Evolutionary conservation across 2,329 filamentous ascomycete genomes (phyloP).

Genomic region (Trichophyton verrucosum): DNA sequence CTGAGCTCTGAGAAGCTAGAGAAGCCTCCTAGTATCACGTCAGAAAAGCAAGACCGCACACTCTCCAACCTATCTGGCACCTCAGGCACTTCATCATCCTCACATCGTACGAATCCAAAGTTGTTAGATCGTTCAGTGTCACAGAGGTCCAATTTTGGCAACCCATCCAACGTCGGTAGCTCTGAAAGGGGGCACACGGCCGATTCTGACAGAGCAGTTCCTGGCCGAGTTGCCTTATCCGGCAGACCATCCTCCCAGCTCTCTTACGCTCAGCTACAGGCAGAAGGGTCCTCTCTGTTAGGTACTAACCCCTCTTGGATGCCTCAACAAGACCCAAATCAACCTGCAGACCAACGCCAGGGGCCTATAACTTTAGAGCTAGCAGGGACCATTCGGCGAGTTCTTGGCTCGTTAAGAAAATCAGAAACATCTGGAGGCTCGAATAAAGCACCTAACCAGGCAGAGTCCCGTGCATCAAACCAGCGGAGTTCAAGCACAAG

Average conservation of each 20-base stretch:
- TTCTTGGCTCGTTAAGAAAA: slow-evolving; percentile 38
- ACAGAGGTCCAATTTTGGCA: slow-evolving; percentile 5
- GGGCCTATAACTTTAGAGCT: slow-evolving; percentile 42
- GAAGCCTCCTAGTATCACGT: slow-evolving; percentile 30
- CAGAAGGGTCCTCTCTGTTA: slow-evolving; percentile 42
- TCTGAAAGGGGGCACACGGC: neutral
- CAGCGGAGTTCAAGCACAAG: slow-evolving; percentile 18
- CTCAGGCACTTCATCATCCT: slow-evolving; percentile 22
- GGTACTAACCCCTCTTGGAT: slow-evolving; percentile 27
- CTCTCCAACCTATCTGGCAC: slow-evolving; percentile 44
- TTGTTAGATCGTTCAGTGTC: slow-evolving; percentile 6
- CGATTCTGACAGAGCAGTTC: neutral
- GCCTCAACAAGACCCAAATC: slow-evolving; percentile 16
- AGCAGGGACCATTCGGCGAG: slow-evolving; percentile 35
- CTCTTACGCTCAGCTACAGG: slow-evolving; percentile 38
- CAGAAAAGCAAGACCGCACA: slow-evolving; percentile 43
- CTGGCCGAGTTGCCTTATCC: neutral
- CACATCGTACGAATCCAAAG: slow-evolving; percentile 9
- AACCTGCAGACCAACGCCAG: slow-evolving; percentile 9
- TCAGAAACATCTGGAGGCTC: slow-evolving; percentile 6
- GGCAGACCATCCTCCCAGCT: slow-evolving; percentile 26
- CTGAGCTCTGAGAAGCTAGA: neutral
- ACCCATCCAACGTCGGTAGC: neutral
- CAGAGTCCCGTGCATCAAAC: neutral
- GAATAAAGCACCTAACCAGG: neutral